Conservation (phyloP, 345 rosid genomes). For the Salix arbutifolia region DNA sequence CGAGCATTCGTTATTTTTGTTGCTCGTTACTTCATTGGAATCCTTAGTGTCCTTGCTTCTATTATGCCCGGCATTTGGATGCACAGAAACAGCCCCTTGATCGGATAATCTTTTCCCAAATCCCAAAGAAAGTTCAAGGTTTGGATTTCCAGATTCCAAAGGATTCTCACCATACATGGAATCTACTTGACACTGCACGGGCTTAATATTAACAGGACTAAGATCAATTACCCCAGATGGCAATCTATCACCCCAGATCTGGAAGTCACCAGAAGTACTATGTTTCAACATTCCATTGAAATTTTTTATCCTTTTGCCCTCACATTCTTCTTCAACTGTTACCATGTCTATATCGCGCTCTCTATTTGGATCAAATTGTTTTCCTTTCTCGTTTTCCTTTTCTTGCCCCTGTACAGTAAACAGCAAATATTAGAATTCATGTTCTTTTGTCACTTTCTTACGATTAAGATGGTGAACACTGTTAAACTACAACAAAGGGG, state of each 20-base stretch:
- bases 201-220: neutral
- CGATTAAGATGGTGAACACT: no score
- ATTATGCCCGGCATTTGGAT: neutral
- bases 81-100: neutral
- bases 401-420: no score
- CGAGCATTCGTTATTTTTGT: neutral
- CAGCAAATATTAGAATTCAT: no score
- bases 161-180: neutral
- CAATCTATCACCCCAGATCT: neutral
- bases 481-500: no score
- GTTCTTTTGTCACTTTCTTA: no score
- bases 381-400: no score
- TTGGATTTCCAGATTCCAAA: neutral
- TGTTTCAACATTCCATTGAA: no score
- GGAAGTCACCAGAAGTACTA: no score
- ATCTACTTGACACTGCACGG: neutral
- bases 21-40: neutral
- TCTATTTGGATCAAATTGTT: no score
- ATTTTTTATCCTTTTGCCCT: no score
- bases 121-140: constrained; percentile 22
- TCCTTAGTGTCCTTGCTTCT: neutral
- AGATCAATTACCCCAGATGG: neutral
- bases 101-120: neutral
- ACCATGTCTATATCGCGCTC: no score
- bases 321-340: no score